Evolutionary conservation across 2,329 filamentous ascomycete species (phyloP), one percentile per base, ranked within the genome.

Genomic region (Arthrobotrys entomopaga): DNA sequence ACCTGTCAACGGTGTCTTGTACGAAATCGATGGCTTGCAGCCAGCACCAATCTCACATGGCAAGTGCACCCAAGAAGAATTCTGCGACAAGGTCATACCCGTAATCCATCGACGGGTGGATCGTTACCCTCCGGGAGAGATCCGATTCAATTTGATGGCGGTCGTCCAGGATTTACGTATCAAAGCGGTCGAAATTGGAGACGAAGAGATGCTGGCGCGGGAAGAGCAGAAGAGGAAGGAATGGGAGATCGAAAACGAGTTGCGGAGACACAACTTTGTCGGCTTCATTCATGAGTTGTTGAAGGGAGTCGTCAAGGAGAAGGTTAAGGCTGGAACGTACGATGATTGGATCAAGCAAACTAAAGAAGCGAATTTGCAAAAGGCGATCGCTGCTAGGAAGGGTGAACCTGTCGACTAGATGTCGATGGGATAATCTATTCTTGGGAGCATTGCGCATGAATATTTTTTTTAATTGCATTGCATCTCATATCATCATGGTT

Each of bases 1-100:
- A 7, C 87, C 89, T 63, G 86, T 97, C 77, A 87, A 90, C 80
- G 90, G 89, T 77, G 88, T 84, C 3, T 86, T 99, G 64, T 99
- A 97, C 85, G 95, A 99, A 83, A 87, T 99, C 60, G 95, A 99
- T 82, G 95, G 95, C 16, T 85, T 99, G 77, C 94, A 98, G 83
- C 92, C 93, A 2, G 91, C 91, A 67, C 95, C 95, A 65, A 97
- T 99, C 78, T 89, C 88, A 57, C 95, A 99, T 82, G 95, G 94
- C 26, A 77, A 86, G 2, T 96, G 93, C 81, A 84, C 85, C 0
- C 79, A 83, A n/a, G 86, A 87, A 1, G 85, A 89, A 38, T 98
- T 99, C 80, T 88, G 93, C 0, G 84, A 87, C 65, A 90, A 89
- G 79, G 90, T 98, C 54, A 92, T 96, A 76, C 87, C 91, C n/a